These are phyloP conservation scores for Centella asiatica DNA, from an alignment of 129 eudicot species.

Conservation along the genomic window DNA sequence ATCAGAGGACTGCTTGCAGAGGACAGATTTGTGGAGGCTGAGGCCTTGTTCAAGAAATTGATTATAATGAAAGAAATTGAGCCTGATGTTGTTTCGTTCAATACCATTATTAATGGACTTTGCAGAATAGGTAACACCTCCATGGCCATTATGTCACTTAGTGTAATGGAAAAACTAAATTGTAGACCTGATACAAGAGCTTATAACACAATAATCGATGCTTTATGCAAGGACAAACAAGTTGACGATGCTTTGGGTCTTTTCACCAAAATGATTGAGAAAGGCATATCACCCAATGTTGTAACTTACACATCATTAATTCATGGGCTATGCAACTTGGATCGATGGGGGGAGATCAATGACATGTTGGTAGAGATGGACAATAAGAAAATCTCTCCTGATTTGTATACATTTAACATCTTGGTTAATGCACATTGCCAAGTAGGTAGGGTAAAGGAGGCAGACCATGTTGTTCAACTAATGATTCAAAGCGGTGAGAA, in stretches of 20 bases:
- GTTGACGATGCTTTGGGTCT: constrained; percentile 1
- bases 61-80: background rate
- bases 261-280: background rate
- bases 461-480: too few species aligned
- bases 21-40: background rate
- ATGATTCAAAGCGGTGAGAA: background rate
- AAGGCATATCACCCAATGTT: background rate
- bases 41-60: background rate
- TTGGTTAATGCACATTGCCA: background rate
- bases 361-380: constrained; percentile 1
- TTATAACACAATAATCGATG: background rate
- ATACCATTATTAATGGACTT: constrained; percentile 12
- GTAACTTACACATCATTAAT: background rate
- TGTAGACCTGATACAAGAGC: background rate
- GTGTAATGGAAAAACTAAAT: background rate
- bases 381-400: background rate
- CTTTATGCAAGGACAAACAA: background rate
- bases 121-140: constrained; percentile 13
- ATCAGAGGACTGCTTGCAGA: background rate
- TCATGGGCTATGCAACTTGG: background rate
- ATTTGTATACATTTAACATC: background rate
- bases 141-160: background rate
- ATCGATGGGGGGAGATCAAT: background rate
- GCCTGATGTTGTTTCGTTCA: constrained; percentile 7
- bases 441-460: background rate